Conservation (phyloP, 2,329 filamentous ascomycete genomes). For the Balansia obtecta region DNA sequence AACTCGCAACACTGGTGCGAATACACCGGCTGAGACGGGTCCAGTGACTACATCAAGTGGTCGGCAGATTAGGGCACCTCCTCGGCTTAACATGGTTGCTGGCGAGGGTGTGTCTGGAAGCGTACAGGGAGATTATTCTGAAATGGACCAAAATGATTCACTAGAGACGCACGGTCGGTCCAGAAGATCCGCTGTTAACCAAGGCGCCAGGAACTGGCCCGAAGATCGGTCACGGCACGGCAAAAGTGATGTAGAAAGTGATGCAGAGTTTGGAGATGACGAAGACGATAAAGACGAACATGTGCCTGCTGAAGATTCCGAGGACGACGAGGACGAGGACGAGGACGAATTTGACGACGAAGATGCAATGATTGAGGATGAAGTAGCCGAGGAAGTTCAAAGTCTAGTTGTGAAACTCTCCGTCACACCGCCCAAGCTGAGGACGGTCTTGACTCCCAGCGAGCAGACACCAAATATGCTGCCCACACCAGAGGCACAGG, state of each 20-base stretch:
- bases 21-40: slow-evolving; percentile 57
- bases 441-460: slow-evolving; percentile 16
- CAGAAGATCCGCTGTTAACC: slow-evolving; percentile 34
- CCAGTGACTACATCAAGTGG: slow-evolving; percentile 70
- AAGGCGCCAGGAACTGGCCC: slow-evolving; percentile 37
- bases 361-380: slow-evolving; percentile 41
- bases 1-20: slow-evolving; percentile 59
- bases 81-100: slow-evolving; percentile 51
- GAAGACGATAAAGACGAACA: slow-evolving; percentile 59
- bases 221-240: slow-evolving; percentile 24
- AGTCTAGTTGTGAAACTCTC: slow-evolving; percentile 67
- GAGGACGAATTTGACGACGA: slow-evolving; percentile 47
- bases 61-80: slow-evolving; percentile 63
- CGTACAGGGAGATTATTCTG: slow-evolving; percentile 31
- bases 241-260: slow-evolving; percentile 52
- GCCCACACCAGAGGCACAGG: slow-evolving; percentile 12
- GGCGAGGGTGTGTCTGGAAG: slow-evolving; percentile 34
- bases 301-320: slow-evolving; percentile 41
- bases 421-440: slow-evolving; percentile 30
- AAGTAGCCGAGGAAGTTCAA: slow-evolving; percentile 33
- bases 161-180: slow-evolving; percentile 35
- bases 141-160: slow-evolving; percentile 26
- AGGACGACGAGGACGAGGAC: slow-evolving; percentile 52
- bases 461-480: slow-evolving; percentile 13
- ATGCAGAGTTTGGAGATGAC: slow-evolving; percentile 65